These are phyloP conservation scores for Herpotrichia juniperi DNA, from an alignment of 2,329 filamentous ascomycete genomes.

Conservation along the genomic window DNA sequence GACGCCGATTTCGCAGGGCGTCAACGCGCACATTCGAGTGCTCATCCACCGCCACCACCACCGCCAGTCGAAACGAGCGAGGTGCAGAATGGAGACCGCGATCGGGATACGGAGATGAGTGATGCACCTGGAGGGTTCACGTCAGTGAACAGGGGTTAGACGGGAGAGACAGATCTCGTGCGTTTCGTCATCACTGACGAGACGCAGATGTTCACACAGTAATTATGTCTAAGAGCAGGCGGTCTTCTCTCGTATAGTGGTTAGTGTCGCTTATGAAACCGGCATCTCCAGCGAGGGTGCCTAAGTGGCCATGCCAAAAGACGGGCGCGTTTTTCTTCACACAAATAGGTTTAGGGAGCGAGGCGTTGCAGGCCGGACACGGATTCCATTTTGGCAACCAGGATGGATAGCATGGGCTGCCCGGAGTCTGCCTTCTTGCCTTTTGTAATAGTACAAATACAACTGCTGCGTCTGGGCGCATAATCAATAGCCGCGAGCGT, in stretches of 20 bases:
- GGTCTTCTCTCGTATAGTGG: too few relatives aligned
- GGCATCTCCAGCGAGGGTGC: too few relatives aligned
- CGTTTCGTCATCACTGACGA: not conserved
- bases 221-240: not conserved
- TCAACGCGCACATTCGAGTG: slow-evolving; percentile 35
- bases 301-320: too few relatives aligned
- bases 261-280: too few relatives aligned
- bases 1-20: slow-evolving; percentile 28
- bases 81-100: slow-evolving; percentile 42
- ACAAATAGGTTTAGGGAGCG: not conserved
- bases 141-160: slow-evolving; percentile 39
- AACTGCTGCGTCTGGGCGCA: not conserved
- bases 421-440: not conserved
- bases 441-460: not conserved
- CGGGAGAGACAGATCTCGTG: not conserved
- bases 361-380: not conserved
- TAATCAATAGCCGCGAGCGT: too few relatives aligned
- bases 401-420: not conserved
- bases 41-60: slow-evolving; percentile 17
- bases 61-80: slow-evolving; percentile 23
- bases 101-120: slow-evolving; percentile 45
- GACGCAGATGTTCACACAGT: too few relatives aligned
- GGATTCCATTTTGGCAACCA: not conserved
- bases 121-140: slow-evolving; percentile 45
- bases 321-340: not conserved